Evolutionary conservation across 1,284 basidiomycete species (phyloP).

Genomic region (Sanghuangporus sanghuang): DNA sequence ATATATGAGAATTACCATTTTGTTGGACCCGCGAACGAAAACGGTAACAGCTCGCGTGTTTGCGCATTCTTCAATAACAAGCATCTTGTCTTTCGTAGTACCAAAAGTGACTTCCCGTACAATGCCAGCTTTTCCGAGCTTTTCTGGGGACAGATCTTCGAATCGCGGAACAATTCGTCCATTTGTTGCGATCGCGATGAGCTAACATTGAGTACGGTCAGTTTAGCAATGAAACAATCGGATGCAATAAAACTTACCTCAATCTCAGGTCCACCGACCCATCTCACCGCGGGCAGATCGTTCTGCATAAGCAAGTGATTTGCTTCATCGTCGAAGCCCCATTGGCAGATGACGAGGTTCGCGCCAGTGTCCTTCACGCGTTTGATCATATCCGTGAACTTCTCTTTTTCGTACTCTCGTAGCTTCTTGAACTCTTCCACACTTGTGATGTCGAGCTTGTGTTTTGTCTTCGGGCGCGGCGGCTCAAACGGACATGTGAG

Average conservation of each 20-base stretch:
- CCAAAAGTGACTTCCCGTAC: conserved; percentile 95
- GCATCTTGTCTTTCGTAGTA: conserved; percentile 98
- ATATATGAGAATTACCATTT: conserved; percentile 68
- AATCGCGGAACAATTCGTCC: conserved; percentile 98
- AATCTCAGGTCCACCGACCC: conserved; percentile 99
- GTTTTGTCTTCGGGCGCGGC: conserved; percentile 98
- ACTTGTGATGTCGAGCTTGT: conserved; percentile 95
- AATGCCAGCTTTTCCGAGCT: conserved; percentile 89
- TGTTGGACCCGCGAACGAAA: conserved; percentile 96
- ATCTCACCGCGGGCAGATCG: conserved; percentile 94
- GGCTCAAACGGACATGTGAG: conserved; percentile 99
- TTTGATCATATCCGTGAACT: conserved; percentile 97
- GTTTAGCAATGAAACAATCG: conserved; percentile 8
- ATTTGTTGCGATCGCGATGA: conserved; percentile 98
- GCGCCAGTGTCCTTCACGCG: conserved; percentile 97
- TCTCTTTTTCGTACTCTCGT: conserved; percentile 92
- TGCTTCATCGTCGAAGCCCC: conserved; percentile 99
- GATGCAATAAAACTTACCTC: conserved; percentile 52
- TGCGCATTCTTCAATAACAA: conserved; percentile 97
- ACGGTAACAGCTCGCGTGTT: conserved; percentile 96
- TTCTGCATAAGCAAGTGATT: conserved; percentile 99
- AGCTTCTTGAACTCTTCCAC: conserved; percentile 99
- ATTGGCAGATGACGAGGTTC: conserved; percentile 98
- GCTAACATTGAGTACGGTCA: conserved; percentile 35
- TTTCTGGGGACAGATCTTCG: conserved; percentile 88